Evolutionary conservation across 2,329 filamentous ascomycete species (phyloP), one percentile per base, ranked within the genome.

Genomic region (Neofusicoccum cordaticola): DNA sequence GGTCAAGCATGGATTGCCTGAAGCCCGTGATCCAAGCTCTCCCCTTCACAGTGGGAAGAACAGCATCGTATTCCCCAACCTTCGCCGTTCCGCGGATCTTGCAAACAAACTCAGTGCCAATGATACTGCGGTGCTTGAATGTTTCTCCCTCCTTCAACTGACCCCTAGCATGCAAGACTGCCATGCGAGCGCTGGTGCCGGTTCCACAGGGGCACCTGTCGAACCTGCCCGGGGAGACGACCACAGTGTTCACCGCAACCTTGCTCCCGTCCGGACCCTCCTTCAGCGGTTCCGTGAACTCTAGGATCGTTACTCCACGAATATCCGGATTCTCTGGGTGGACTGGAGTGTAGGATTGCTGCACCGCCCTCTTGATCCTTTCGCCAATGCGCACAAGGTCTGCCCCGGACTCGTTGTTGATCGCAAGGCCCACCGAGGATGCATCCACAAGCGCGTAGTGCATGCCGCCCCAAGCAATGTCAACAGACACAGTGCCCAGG

Each of bases 391-490:
- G 75, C 11, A 83, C 71, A 2, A 84, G 71, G 37, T 75, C 71
- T 0, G 71, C 58, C 4, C 74, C 75, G 47, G 78, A 57, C 19
- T 70, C 65, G 48, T 74, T 74, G 19, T 73, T 68, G 17, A 83
- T 70, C 7, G 63, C 64, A 5, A 82, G 64, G 0, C 78, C 77
- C 1, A 81, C 65, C 0, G 76, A 74, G 1, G 69, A 70, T 0
- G 74, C 78, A 58, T 82, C 78, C 0, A 82, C 78, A 8, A 83
- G 56, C 2, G 71, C 77, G 62, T 79, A 83, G 66, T 77, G 75
- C 80, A 81, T 81, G 0, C 81, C 81, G 6, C 81, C 81, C 71
- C 77, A 83, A 13, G 78, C 81, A 53, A 83, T 72, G 62, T 83
- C 80, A 2, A 82, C 77, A 0, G 60, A 66, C 2, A 82, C 67